These are phyloP conservation scores for Pythium aristosporum DNA, from an alignment of 352 stramenopile species.

Conservation along the genomic window DNA sequence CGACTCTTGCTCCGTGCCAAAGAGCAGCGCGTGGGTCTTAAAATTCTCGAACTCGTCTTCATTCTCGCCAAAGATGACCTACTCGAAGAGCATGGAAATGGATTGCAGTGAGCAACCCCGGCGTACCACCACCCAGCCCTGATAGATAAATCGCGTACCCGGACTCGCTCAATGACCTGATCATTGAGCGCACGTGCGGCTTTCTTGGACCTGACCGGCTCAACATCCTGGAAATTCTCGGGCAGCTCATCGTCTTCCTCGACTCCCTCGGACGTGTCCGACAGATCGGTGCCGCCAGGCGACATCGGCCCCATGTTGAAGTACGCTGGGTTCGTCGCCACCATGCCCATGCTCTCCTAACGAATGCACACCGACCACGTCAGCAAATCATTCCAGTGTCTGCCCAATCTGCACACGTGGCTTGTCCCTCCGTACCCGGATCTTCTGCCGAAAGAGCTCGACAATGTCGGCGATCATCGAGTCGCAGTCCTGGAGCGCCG, in stretches of 20 bases:
- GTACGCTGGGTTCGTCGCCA: slow-evolving; percentile 39
- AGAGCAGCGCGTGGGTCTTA: slow-evolving; percentile 75
- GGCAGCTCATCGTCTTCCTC: slow-evolving; percentile 47
- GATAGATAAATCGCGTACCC: slow-evolving; percentile 22
- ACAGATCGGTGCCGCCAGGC: slow-evolving; percentile 24
- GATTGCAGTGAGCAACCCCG: background rate
- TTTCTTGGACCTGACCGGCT: slow-evolving; percentile 74
- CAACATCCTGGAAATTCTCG: slow-evolving; percentile 65
- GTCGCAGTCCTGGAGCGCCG: slow-evolving; percentile 56
- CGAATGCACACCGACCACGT: background rate
- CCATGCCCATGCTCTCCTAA: slow-evolving; percentile 53
- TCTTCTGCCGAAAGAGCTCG: slow-evolving; percentile 57
- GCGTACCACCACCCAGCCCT: background rate
- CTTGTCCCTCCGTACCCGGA: slow-evolving; percentile 30
- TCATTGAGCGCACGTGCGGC: slow-evolving; percentile 75
- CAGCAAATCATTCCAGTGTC: background rate
- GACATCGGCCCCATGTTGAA: slow-evolving; percentile 36
- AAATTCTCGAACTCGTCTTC: slow-evolving; percentile 73
- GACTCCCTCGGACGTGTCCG: slow-evolving; percentile 48
- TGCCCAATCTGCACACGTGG: background rate
- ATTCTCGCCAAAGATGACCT: slow-evolving; percentile 39
- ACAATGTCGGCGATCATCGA: slow-evolving; percentile 37
- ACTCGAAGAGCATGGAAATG: background rate
- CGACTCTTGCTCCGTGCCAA: slow-evolving; percentile 64
- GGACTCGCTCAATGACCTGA: slow-evolving; percentile 66